Evolutionary conservation across 192 early-diverging fungal species (phyloP).

Genomic region (Radiomyces spectabilis): DNA sequence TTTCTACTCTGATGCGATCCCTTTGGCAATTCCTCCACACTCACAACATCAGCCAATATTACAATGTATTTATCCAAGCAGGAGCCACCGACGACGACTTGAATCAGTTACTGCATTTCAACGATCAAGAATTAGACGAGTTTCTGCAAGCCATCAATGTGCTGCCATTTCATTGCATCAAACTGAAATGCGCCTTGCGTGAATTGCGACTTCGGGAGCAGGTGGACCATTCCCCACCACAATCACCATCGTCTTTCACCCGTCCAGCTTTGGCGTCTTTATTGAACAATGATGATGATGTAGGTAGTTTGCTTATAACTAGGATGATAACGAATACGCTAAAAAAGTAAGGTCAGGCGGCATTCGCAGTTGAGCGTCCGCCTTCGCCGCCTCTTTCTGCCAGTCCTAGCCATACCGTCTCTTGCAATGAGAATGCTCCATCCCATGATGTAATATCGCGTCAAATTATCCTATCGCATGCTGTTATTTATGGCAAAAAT

Average conservation of each 20-base stretch:
- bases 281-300: too few relatives aligned
- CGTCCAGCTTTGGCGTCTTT: too few relatives aligned
- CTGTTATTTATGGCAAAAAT: conserved; percentile 49
- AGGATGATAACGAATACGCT: too few relatives aligned
- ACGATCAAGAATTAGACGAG: conserved; percentile 43
- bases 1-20: conserved; percentile 21
- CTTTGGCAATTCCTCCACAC: conserved; percentile 38
- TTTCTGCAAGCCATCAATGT: conserved; percentile 35
- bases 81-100: conserved; percentile 43
- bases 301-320: too few relatives aligned
- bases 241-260: too few relatives aligned
- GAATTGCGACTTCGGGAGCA: conserved; percentile 25
- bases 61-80: conserved; percentile 32
- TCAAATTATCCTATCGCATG: conserved; percentile 40
- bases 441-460: too few relatives aligned
- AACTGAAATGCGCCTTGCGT: conserved; percentile 39
- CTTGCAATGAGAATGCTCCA: too few relatives aligned
- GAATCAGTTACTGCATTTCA: conserved; percentile 38
- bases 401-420: too few relatives aligned
- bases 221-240: too few relatives aligned
- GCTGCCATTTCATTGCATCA: conserved; percentile 46
- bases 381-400: too few relatives aligned
- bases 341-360: too few relatives aligned
- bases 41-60: conserved; percentile 43
- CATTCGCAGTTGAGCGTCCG: too few relatives aligned